phyloP scores from a whole-genome alignment of 345 rosid genomes.

The Cardamine occulta region DNA sequence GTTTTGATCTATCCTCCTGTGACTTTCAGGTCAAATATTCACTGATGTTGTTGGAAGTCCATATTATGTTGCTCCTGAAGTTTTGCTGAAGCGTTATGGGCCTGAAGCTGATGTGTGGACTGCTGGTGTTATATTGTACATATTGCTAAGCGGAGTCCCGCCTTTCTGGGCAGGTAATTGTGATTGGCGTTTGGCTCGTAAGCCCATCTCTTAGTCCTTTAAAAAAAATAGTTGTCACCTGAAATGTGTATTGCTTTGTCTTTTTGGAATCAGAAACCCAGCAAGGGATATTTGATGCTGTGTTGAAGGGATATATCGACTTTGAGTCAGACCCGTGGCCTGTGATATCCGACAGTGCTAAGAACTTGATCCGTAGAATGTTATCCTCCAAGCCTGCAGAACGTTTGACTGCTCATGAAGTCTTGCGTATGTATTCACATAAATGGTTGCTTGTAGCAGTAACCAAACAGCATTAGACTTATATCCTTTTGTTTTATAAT shows the following conservation, averaged over 20 bases:
- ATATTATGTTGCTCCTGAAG: slow-evolving; percentile 98
- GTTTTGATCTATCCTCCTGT: slow-evolving; percentile 12
- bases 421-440: slow-evolving; percentile 66
- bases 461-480: background rate
- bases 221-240: background rate
- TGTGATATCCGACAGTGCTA: slow-evolving; percentile 82
- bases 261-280: slow-evolving; percentile 64
- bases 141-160: slow-evolving; percentile 95
- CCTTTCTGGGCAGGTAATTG: slow-evolving; percentile 97
- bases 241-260: slow-evolving; percentile 24
- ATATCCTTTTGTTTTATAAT: background rate
- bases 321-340: slow-evolving; percentile 99
- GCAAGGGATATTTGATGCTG: slow-evolving; percentile 99
- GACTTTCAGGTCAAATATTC: slow-evolving; percentile 69
- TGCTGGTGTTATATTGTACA: slow-evolving; percentile 92
- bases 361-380: slow-evolving; percentile 85
- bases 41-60: slow-evolving; percentile 99
- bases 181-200: background rate
- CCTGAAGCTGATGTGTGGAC: slow-evolving; percentile 99
- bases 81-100: slow-evolving; percentile 87
- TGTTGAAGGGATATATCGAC: slow-evolving; percentile 90
- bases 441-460: background rate
- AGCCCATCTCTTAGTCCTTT: background rate
- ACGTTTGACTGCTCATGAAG: slow-evolving; percentile 96
- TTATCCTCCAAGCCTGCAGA: slow-evolving; percentile 72